Percentiles rank a stretch among this genome's conserved stretches.
These are phyloP conservation scores for Taphrina pruni DNA, from an alignment of 1,139 yeast species.

Conservation along the genomic window DNA sequence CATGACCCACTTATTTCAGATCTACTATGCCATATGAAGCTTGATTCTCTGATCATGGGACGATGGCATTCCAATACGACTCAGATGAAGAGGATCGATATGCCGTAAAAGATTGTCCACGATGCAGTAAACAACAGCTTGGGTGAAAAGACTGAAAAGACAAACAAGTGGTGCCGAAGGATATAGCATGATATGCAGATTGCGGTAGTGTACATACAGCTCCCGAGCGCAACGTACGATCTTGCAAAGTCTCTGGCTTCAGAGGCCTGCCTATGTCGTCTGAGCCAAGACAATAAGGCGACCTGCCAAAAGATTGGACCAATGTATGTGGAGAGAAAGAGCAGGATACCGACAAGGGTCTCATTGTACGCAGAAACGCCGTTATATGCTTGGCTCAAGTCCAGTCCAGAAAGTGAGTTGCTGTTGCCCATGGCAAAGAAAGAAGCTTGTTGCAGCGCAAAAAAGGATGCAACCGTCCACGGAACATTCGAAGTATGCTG, in stretches of 20 bases:
- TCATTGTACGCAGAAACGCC: conserved; percentile 77
- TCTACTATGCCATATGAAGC: no score
- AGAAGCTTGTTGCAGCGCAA: conserved; percentile 68
- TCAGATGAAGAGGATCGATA: conserved; percentile 7
- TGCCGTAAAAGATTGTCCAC: conserved; percentile 59
- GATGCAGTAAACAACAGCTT: conserved; percentile 78
- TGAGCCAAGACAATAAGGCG: conserved; percentile 54
- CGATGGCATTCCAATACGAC: neutral
- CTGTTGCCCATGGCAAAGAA: conserved; percentile 91
- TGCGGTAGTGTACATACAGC: conserved; percentile 58
- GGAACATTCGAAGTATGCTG: conserved; percentile 43
- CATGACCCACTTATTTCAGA: no score
- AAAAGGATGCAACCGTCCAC: conserved; percentile 49
- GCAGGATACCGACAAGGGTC: conserved; percentile 73
- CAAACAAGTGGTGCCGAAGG: conserved; percentile 82
- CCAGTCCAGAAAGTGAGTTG: conserved; percentile 88
- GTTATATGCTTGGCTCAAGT: conserved; percentile 87
- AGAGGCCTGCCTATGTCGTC: neutral
- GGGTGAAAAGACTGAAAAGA: conserved; percentile 98
- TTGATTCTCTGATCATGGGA: no score
- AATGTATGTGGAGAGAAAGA: conserved; percentile 81
- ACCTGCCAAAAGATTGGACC: conserved; percentile 76
- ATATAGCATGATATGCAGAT: conserved; percentile 70
- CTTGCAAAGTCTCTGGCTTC: conserved; percentile 39
- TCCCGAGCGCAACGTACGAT: conserved; percentile 62